Percentiles rank a stretch among this genome's conserved stretches.
phyloP scores from a whole-genome alignment of 345 rosid species.

The Populus deltoides region DNA sequence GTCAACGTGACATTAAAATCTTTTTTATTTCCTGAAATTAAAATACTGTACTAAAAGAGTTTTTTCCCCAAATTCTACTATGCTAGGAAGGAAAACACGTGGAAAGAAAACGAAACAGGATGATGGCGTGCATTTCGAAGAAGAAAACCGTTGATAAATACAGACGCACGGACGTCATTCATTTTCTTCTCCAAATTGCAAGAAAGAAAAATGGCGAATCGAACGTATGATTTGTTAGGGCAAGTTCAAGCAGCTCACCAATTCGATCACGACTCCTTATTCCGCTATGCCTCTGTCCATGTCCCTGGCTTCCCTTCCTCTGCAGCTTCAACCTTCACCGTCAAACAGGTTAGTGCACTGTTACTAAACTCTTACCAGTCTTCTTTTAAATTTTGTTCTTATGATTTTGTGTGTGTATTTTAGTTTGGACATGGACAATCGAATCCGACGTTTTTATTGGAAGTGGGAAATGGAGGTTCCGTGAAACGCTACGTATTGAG shows the following conservation, averaged over 20 bases:
- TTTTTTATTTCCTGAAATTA: too few species aligned
- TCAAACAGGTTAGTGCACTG: constrained; percentile 49
- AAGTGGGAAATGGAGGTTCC: constrained; percentile 46
- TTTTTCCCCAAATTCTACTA: too few species aligned
- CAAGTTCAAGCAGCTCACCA: constrained; percentile 47
- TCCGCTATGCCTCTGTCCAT: constrained; percentile 51
- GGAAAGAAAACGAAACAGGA: too few species aligned
- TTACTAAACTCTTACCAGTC: too few species aligned
- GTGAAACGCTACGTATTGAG: constrained; percentile 80
- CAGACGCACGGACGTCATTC: too few species aligned
- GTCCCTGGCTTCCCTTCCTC: constrained; percentile 66
- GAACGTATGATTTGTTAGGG: constrained; percentile 55
- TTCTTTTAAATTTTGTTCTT: background rate
- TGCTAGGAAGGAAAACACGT: too few species aligned
- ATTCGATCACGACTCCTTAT: constrained; percentile 61
- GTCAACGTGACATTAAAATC: too few species aligned
- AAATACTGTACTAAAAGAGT: too few species aligned
- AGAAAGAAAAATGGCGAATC: constrained; percentile 41
- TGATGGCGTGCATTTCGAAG: too few species aligned
- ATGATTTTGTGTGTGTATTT: background rate
- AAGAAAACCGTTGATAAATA: too few species aligned
- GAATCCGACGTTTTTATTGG: constrained; percentile 77
- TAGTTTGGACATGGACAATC: constrained; percentile 96
- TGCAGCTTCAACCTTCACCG: constrained; percentile 49
- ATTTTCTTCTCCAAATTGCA: too few species aligned